Evolutionary conservation across 2,329 filamentous ascomycete species (phyloP), one percentile per base, ranked within the genome.

Genomic region (Fusarium siculi): DNA sequence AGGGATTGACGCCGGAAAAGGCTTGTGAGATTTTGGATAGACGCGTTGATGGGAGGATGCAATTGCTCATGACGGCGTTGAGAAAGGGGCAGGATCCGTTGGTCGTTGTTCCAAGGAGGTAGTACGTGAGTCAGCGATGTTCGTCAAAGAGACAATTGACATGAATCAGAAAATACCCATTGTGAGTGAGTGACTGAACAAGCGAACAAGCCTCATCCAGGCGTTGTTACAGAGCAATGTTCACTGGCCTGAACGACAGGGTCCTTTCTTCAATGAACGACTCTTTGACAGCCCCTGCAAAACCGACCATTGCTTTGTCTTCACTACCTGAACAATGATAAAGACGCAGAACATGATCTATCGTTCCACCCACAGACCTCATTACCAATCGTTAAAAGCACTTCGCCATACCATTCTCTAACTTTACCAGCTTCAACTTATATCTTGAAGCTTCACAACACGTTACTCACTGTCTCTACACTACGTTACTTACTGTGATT

Each of bases 11-110:
- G 12, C 47, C 52, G 1, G 42, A 58, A 7, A 59, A 78, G 52
- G 68, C 68, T 4, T 74, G 71, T 39, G 32, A 36, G 18, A 39
- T 28, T 50, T 28, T 78, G 55, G 76, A 79, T 61, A 49, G 39
- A 36, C 62, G 68, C 28, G 57, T 79, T 44, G 68, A 78, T 47
- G 76, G 77, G 40, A 60, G 77, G 32, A 76, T 79, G 54, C 67
- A 76, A 39, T 30, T 73, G 60, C 46, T 79, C 43, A 67, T 76
- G 43, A 39, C 58, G 12, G 74, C 64, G 14, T 12, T 79, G 57
- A 72, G 70, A 10, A 70, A 61, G 50, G 67, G 70, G 0, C 40
- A 75, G 52, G 72, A 79, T 59, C 78, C 77, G 4, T 66, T 79
- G 9, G 39, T 56, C 23, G 73, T 70, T 32, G 75, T 79, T 40